Base-by-base conservation (phyloP, 2,329 filamentous ascomycete species). In the Aspergillus pseudoglaucus region DNA sequence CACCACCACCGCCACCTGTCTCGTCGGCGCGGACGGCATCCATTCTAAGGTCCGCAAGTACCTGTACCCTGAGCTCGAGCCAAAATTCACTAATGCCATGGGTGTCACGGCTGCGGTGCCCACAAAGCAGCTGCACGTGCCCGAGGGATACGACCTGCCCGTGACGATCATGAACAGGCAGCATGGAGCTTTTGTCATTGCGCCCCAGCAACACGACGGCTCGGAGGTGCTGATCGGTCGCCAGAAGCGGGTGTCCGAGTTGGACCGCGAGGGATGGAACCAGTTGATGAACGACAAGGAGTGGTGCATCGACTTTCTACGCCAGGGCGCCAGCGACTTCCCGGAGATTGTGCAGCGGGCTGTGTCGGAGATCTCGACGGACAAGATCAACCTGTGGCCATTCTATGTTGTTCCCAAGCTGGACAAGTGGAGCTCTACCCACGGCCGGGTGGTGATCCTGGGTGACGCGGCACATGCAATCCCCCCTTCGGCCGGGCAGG, bases 401-500 rank as follows among this genome's bases (percentile, higher is more conserved):
- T 79, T 77, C 35, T 75, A 74, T 47, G 58, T 70, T 2, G 64
- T 78, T 1, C 76, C 76, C 0, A 70, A 69, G 53, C 66, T 79
- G 0, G 66, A 70, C 1, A 60, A 56, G 0, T 79, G 76, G 76
- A 55, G 57, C 0, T 75, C 73, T 1, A 52, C 57, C 1, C 47
- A 56, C 5, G 55, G 61, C 0, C 60, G 68, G 0, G 70, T 76
- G 4, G 57, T 76, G 2, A 70, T 80, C 30, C 62, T 81, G 0
- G 82, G 82, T 12, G 82, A 85, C 56, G 80, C 82, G 0, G 82
- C 82, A 0, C 82, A 85, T 58, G 81, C 80, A 0, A 78, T 78
- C 35, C 78, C 80, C 0, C 82, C 82, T 0, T 77, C 80, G 35
- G 77, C 81, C 38, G 81, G 80, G 0, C 75, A 80, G 1, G 81